A percentile compares a stretch with the other conserved stretches of the same genome.
Conservation (phyloP, 1,284 basidiomycete species). For the Leccinum pachyderme region DNA sequence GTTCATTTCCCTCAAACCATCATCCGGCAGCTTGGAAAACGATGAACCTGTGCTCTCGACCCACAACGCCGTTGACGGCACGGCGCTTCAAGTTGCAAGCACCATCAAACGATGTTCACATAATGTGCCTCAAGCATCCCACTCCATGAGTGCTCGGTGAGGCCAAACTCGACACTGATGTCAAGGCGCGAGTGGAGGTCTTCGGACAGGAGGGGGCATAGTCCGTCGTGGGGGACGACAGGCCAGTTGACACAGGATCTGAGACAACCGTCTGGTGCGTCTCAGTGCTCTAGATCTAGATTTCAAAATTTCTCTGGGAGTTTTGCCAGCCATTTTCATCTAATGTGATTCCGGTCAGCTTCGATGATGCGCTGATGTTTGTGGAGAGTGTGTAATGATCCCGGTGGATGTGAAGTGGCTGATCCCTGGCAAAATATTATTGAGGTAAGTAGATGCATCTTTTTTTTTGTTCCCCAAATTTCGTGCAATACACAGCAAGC, state of each 20-base stretch:
- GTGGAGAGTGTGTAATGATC: background rate
- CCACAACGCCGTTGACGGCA: too few relatives aligned
- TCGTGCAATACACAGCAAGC: background rate
- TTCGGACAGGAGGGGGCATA: conserved; percentile 39
- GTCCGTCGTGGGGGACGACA: conserved; percentile 43
- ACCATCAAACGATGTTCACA: too few relatives aligned
- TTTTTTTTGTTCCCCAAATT: background rate
- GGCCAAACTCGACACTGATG: conserved; percentile 38
- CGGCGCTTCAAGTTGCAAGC: too few relatives aligned
- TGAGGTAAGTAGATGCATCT: too few relatives aligned
- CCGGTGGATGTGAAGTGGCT: background rate
- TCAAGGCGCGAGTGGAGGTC: conserved; percentile 40
- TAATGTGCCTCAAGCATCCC: too few relatives aligned
- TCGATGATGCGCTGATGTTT: background rate
- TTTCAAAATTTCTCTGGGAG: too few relatives aligned
- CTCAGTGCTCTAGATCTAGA: background rate
- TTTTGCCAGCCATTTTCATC: too few relatives aligned
- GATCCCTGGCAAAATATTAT: background rate
- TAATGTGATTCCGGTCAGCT: background rate
- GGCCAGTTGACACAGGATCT: conserved; percentile 29
- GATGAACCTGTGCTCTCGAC: too few relatives aligned
- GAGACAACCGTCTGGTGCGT: conserved; percentile 25
- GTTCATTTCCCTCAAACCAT: too few relatives aligned
- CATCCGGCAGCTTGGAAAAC: too few relatives aligned
- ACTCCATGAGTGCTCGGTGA: conserved; percentile 21